A percentile compares a stretch with the other conserved stretches of the same genome.
Evolutionary conservation across 2,329 filamentous ascomycete species (phyloP).

Genomic region (Colletotrichum endophyticum): DNA sequence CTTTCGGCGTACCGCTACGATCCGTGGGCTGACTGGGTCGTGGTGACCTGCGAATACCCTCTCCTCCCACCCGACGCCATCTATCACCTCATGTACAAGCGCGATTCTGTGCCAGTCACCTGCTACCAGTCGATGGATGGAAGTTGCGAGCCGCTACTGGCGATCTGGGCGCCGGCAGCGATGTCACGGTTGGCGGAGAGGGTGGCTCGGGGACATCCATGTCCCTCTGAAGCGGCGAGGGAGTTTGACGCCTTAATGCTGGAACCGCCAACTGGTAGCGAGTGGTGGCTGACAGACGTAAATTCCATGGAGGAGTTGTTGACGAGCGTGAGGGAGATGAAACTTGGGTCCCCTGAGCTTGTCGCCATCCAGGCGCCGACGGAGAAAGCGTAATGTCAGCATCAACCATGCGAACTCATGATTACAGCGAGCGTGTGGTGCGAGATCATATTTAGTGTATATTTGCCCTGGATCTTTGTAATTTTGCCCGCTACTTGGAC

Average conservation of each 20-base stretch:
- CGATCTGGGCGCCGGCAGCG: slow-evolving; percentile 36
- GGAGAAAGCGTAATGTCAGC: not conserved
- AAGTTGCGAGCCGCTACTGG: slow-evolving; percentile 37
- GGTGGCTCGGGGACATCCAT: slow-evolving; percentile 15
- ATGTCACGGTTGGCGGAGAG: slow-evolving; percentile 26
- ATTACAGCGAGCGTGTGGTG: not conserved
- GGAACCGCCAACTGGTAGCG: not conserved
- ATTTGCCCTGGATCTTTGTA: not conserved
- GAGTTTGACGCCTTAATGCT: slow-evolving; percentile 2
- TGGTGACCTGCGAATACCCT: slow-evolving; percentile 38
- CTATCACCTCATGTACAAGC: slow-evolving; percentile 27
- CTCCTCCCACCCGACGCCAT: slow-evolving; percentile 30
- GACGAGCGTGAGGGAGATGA: not conserved
- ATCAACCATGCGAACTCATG: not conserved
- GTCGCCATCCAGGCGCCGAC: not conserved
- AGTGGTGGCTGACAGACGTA: slow-evolving; percentile 15
- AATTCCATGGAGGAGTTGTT: slow-evolving; percentile 12
- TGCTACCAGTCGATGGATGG: slow-evolving; percentile 36
- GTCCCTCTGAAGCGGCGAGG: not conserved
- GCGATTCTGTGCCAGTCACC: slow-evolving; percentile 29
- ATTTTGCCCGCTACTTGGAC: not conserved
- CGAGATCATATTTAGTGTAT: accelerated
- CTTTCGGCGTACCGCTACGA: slow-evolving; percentile 31
- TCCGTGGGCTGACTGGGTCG: slow-evolving; percentile 32
- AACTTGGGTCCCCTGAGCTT: not conserved